Conservation (phyloP, 139 green algal genomes). For the Parachlorella kessleri region DNA sequence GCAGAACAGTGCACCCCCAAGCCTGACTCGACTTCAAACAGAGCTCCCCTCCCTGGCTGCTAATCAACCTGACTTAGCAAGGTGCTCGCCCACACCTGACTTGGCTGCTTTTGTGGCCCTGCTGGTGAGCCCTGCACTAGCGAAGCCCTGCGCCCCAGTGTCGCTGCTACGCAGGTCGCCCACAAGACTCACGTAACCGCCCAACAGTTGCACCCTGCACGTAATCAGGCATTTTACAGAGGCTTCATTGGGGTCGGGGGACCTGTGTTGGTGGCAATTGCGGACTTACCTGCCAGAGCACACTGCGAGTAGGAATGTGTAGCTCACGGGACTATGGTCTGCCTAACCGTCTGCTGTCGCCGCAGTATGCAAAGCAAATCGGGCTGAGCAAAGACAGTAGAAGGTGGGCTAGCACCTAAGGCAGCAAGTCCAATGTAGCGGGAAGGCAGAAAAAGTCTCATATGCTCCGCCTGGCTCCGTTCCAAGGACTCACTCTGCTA, state of each 20-base stretch:
- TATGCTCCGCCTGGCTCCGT: background rate
- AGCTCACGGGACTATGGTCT: background rate
- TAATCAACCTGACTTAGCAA: too few relatives aligned
- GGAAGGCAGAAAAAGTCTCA: background rate
- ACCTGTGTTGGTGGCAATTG: background rate
- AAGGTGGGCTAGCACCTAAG: too few relatives aligned
- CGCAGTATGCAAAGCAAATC: too few relatives aligned
- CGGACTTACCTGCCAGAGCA: background rate
- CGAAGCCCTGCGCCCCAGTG: background rate
- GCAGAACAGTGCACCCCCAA: too few relatives aligned
- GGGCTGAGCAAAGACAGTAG: too few relatives aligned
- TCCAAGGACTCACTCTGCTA: slow-evolving; percentile 5
- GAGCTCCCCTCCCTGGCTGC: too few relatives aligned
- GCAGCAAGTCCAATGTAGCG: too few relatives aligned
- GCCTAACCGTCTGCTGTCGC: too few relatives aligned
- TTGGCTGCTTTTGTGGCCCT: background rate
- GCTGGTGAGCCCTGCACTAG: background rate
- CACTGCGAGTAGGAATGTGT: background rate
- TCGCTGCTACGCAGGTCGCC: background rate
- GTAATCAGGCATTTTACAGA: too few relatives aligned
- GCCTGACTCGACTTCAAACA: too few relatives aligned
- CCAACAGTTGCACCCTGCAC: background rate
- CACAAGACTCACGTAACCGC: background rate
- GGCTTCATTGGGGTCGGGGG: too few relatives aligned
- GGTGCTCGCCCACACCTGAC: too few relatives aligned